phyloP scores from a whole-genome alignment of 2,329 filamentous ascomycete species.

The Fulvia fulva region DNA sequence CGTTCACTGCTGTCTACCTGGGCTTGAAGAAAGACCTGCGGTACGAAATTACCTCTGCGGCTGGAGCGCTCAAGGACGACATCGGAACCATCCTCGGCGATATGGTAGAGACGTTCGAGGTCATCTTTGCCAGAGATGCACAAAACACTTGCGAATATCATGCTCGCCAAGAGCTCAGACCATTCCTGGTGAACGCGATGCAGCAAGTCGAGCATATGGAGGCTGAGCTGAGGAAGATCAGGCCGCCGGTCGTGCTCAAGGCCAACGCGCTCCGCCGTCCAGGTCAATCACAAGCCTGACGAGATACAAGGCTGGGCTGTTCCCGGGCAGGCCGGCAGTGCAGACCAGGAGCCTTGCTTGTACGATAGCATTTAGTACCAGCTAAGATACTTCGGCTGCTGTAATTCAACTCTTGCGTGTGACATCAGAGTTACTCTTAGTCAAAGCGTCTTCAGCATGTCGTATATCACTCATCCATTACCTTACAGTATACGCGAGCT shows the following conservation, averaged over 20 bases:
- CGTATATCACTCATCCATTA: no score
- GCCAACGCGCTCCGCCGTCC: no score
- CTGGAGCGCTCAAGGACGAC: neutral
- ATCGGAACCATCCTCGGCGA: slow-evolving; percentile 7
- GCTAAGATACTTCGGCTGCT: no score
- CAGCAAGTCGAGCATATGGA: slow-evolving; percentile 4
- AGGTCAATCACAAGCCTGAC: no score
- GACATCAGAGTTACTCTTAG: no score
- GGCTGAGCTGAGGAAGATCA: slow-evolving; percentile 7
- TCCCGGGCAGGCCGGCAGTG: no score
- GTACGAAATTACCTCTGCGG: neutral
- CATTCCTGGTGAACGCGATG: neutral
- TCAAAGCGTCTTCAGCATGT: no score
- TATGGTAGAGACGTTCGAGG: slow-evolving; percentile 2
- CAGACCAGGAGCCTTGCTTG: no score
- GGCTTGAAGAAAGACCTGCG: slow-evolving; percentile 3
- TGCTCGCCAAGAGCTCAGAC: neutral
- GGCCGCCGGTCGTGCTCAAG: neutral
- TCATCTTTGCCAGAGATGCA: neutral
- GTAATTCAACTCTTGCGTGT: no score
- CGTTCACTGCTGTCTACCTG: slow-evolving; percentile 1
- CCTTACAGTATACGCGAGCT: no score
- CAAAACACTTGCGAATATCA: neutral
- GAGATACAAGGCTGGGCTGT: no score
- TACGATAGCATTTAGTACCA: no score